These are phyloP conservation scores for Coccomyxa sp. DNA, from an alignment of 139 green algal species.

Conservation along the genomic window DNA sequence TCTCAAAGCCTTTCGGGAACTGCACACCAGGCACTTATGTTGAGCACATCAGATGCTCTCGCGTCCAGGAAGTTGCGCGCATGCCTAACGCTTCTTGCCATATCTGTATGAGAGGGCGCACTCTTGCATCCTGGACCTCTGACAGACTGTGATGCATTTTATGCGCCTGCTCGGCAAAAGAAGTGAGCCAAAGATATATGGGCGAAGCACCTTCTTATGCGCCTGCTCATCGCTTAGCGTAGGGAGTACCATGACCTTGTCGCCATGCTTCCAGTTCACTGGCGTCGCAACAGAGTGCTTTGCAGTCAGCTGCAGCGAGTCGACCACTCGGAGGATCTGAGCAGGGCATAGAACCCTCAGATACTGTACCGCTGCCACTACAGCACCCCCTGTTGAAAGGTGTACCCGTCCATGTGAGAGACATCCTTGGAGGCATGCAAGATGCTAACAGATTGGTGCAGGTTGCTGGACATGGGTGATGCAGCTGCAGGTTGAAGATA, in stretches of 20 bases:
- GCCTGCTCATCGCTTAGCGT: conserved; percentile 49
- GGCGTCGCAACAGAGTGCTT: conserved; percentile 56
- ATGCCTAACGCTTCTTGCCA: too few relatives aligned
- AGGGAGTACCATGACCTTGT: conserved; percentile 51
- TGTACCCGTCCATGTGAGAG: not conserved
- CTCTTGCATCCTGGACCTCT: too few relatives aligned
- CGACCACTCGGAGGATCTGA: conserved; percentile 61
- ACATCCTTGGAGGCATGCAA: too few relatives aligned
- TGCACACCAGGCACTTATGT: not conserved
- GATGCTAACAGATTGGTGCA: too few relatives aligned
- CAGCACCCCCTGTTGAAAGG: not conserved
- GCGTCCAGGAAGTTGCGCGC: too few relatives aligned
- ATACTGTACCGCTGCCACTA: not conserved
- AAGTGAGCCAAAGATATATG: too few relatives aligned
- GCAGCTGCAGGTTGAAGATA: too few relatives aligned
- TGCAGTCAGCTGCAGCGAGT: conserved; percentile 65
- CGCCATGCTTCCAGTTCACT: conserved; percentile 56
- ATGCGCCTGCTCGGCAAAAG: too few relatives aligned
- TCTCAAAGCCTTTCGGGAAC: conserved; percentile 23
- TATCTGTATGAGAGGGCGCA: too few relatives aligned
- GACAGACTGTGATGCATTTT: too few relatives aligned
- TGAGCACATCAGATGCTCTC: not conserved
- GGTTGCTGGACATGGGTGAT: not conserved
- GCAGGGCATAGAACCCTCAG: not conserved
- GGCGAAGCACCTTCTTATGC: conserved; percentile 38